Evolutionary conservation across 2,329 filamentous ascomycete genomes (phyloP).

Genomic region (Zymoseptoria pseudotritici): DNA sequence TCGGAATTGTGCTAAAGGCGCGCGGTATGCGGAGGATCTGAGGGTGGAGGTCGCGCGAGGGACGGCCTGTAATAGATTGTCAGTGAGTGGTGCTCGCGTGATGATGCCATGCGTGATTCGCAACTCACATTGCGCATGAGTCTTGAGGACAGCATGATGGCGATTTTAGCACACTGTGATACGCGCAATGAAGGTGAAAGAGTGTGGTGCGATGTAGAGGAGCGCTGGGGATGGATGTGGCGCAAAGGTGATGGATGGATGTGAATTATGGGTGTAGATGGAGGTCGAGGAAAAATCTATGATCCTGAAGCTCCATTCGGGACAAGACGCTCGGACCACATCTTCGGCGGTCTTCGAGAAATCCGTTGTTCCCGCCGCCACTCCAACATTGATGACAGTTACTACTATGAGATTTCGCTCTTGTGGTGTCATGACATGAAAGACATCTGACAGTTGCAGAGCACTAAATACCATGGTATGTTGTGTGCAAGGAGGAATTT

Average conservation of each 20-base stretch:
- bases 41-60: constrained; percentile 30
- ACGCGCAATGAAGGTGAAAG: constrained; percentile 9
- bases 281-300: neutral
- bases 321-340: neutral
- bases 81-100: constrained; percentile 23
- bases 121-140: constrained; percentile 30
- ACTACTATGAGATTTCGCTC: neutral
- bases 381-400: neutral
- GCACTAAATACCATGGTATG: too few species aligned
- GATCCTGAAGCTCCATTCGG: neutral
- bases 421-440: neutral
- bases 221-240: constrained; percentile 5
- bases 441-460: too few species aligned
- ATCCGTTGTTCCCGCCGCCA: neutral
- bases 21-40: constrained; percentile 43
- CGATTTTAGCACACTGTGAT: constrained; percentile 18
- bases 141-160: constrained; percentile 30
- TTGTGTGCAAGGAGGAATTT: too few species aligned
- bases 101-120: constrained; percentile 10
- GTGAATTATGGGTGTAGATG: neutral
- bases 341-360: neutral
- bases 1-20: constrained; percentile 65
- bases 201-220: constrained; percentile 6
- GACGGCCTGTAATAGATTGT: constrained; percentile 21
- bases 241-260: neutral